Conservation (phyloP, 805 yeast species). For the Lachancea fermentati region DNA sequence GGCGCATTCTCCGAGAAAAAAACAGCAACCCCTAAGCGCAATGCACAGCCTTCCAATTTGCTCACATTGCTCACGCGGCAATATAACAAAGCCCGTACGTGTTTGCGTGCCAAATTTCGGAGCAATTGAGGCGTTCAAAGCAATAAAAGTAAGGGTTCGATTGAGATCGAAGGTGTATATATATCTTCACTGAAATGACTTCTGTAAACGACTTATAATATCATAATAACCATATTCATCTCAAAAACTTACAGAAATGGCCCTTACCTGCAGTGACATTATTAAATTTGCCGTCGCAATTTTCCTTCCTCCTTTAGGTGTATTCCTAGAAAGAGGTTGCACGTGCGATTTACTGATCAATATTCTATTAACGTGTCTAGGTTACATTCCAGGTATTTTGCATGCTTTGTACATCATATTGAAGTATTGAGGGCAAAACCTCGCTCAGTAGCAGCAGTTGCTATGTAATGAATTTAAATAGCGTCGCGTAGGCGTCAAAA, state of each 20-base stretch:
- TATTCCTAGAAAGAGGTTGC: constrained; percentile 49
- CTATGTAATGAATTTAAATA: no score
- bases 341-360: constrained; percentile 35
- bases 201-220: no score
- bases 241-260: background rate
- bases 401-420: constrained; percentile 53
- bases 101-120: background rate
- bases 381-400: constrained; percentile 67
- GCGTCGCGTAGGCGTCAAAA: no score
- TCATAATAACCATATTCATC: no score
- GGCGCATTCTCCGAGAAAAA: no score
- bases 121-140: background rate
- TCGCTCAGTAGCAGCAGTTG: background rate
- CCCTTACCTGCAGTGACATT: constrained; percentile 7
- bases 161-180: background rate
- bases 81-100: background rate
- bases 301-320: constrained; percentile 54
- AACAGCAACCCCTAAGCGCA: no score
- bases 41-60: background rate
- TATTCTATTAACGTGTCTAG: constrained; percentile 56
- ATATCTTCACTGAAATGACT: background rate
- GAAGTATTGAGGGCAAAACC: constrained; percentile 14
- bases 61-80: background rate
- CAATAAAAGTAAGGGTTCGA: background rate
- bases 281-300: constrained; percentile 26